Conservation (phyloP, 2,329 filamentous ascomycete genomes). For the Tolypocladium ophioglossoides region DNA sequence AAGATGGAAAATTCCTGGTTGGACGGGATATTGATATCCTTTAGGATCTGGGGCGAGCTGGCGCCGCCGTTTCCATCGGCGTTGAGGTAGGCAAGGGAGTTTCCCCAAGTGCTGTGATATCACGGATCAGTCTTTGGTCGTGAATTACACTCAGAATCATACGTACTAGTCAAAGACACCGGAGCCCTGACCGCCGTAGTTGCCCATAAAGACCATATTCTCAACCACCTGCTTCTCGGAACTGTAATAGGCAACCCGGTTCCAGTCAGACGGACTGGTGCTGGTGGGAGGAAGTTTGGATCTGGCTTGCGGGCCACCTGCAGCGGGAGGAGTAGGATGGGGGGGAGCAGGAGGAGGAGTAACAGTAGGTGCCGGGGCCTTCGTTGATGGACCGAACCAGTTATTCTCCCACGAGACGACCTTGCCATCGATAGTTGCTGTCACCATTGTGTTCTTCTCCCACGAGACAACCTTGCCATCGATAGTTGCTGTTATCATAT, state of each 20-base stretch:
- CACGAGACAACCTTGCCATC: no score
- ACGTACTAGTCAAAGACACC: slow-evolving; percentile 33
- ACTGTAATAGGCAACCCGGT: slow-evolving; percentile 34
- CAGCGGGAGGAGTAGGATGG: background rate
- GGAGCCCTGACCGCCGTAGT: slow-evolving; percentile 33
- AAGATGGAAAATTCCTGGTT: slow-evolving; percentile 36
- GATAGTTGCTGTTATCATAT: no score
- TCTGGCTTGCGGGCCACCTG: background rate
- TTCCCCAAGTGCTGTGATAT: slow-evolving; percentile 29
- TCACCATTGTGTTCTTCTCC: no score
- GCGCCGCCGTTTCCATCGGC: slow-evolving; percentile 28
- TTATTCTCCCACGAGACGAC: no score
- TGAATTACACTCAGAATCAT: background rate
- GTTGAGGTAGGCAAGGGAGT: slow-evolving; percentile 35
- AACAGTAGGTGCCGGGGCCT: no score
- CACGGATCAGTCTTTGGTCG: background rate
- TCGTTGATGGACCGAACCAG: no score
- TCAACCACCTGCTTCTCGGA: slow-evolving; percentile 26
- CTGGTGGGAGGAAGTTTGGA: slow-evolving; percentile 2
- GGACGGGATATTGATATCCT: slow-evolving; percentile 28
- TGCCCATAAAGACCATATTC: slow-evolving; percentile 37
- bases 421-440: no score
- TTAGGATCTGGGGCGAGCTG: slow-evolving; percentile 26
- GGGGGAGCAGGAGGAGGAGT: slow-evolving; percentile 4
- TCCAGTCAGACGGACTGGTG: slow-evolving; percentile 17